Evolutionary conservation across 2,329 filamentous ascomycete species (phyloP).

Genomic region (Capronia coronata): DNA sequence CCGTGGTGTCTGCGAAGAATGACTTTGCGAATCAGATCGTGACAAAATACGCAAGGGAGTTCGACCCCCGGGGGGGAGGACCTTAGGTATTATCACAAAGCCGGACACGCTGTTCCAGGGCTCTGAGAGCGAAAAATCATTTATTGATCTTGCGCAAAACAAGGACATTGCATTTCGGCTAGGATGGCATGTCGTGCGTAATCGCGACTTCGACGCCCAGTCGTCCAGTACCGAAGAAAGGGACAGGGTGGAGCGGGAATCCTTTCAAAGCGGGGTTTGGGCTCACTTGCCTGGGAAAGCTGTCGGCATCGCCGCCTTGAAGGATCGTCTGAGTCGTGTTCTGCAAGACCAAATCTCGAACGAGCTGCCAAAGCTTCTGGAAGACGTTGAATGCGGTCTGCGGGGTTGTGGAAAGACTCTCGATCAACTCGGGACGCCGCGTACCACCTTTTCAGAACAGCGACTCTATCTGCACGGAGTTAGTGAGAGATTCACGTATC

Average conservation of each 20-base stretch:
- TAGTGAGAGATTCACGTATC: slow-evolving; percentile 24
- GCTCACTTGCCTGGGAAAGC: slow-evolving; percentile 10
- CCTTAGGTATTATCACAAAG: slow-evolving; percentile 23
- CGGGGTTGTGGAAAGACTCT: slow-evolving; percentile 8
- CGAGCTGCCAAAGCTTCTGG: slow-evolving; percentile 26
- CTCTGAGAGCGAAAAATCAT: slow-evolving; percentile 35
- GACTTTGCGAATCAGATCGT: slow-evolving; percentile 40
- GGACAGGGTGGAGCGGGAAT: slow-evolving; percentile 4
- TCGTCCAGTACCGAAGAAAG: slow-evolving; percentile 4
- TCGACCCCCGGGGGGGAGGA: slow-evolving; percentile 15
- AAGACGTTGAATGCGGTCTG: slow-evolving; percentile 31
- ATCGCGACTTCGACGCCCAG: slow-evolving; percentile 13
- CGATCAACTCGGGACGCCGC: slow-evolving; percentile 10
- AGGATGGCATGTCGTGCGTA: slow-evolving; percentile 32
- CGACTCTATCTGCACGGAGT: slow-evolving; percentile 22
- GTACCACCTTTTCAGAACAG: slow-evolving; percentile 19
- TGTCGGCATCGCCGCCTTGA: slow-evolving; percentile 25
- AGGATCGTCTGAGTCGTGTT: slow-evolving; percentile 25
- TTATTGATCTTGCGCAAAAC: slow-evolving; percentile 37
- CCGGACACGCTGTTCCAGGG: slow-evolving; percentile 29
- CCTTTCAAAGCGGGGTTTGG: slow-evolving; percentile 27
- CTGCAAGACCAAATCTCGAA: slow-evolving; percentile 26
- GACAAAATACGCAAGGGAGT: slow-evolving; percentile 33
- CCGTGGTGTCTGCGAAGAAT: slow-evolving; percentile 41
- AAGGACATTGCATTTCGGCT: slow-evolving; percentile 30